Base-by-base conservation (phyloP, 1,139 yeast genomes). In the Arxiozyma telluris region DNA sequence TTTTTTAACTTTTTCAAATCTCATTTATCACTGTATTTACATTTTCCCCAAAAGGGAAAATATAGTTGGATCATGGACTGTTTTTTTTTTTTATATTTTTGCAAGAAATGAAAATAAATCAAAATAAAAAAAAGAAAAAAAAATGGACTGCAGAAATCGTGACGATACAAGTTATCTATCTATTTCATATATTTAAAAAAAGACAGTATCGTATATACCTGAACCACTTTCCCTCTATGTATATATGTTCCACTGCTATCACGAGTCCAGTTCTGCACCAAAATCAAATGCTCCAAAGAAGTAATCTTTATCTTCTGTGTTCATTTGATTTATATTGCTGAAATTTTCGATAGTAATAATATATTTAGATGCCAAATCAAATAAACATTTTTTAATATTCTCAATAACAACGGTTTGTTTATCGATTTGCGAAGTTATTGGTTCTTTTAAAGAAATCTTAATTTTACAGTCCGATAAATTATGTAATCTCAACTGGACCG, bases 401-500 rank as follows among this genome's bases (percentile, higher is more conserved):
- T 64, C 68, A 5, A 63, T 49, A 6, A 64, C 49, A 5, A 64
- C 59, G 3, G 57, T 57, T 49, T 64, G 66, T 18, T 38, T 42
- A 2, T 42, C 45, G 7, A 9, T n/a, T 18, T 22, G 17, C n/a
- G 25, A 15, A 22, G 22, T 27, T 18, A 34, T 21, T 11, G 39
- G 44, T 17, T 43, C 51, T 18, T 25, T 47, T 4, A 49, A 11
- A 9, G 50, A 50, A 3, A 61, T 55, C 38, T 49, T 49, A 22
- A 63, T 48, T 38, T 55, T 54, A 50, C 67, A 64, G 22, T 58
- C 50, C 2, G 44, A 6, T 25, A 64, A 44, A 21, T 53, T 54
- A 45, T 58, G 63, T 12, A 63, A 53, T 46, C 68, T 56, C 21
- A 64, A 21, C 52, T 64, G 68, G 8, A 63, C 52, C 3, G 52